Conservation (phyloP, 805 yeast genomes). For the Dipodascus geniculatus region DNA sequence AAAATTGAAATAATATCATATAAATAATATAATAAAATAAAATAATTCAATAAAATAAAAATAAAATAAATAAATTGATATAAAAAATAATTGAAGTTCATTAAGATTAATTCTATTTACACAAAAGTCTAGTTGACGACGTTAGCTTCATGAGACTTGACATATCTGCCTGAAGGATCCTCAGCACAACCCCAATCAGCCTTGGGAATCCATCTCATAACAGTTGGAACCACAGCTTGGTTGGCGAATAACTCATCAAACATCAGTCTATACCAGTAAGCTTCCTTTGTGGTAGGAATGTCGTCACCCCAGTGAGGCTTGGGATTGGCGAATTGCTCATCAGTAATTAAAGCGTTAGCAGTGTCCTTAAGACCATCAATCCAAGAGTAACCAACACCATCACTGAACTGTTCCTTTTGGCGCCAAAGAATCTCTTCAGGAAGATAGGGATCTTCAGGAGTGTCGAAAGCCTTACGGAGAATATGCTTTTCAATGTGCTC, state of each 20-base stretch:
- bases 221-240: constrained; percentile 88
- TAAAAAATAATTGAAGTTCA: background rate
- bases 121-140: background rate
- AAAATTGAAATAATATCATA: too few species aligned
- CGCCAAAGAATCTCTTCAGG: constrained; percentile 98
- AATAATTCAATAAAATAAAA: too few species aligned
- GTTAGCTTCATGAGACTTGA: constrained; percentile 51
- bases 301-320: constrained; percentile 95
- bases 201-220: constrained; percentile 99
- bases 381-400: constrained; percentile 99
- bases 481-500: constrained; percentile 91
- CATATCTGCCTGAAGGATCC: constrained; percentile 97
- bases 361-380: constrained; percentile 94
- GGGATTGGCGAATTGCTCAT: constrained; percentile 83
- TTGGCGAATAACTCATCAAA: constrained; percentile 89
- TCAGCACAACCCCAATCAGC: constrained; percentile 99
- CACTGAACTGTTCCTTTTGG: constrained; percentile 99
- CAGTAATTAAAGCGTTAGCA: constrained; percentile 76
- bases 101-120: background rate
- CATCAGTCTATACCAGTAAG: constrained; percentile 96
- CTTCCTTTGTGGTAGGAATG: constrained; percentile 95
- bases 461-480: constrained; percentile 95
- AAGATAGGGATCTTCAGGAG: constrained; percentile 81
- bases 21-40: too few species aligned
- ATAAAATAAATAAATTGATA: too few species aligned